A percentile compares a stretch with the other conserved stretches of the same genome.
Conservation (phyloP, 164 flowering plant genomes). For the Annona squamosa region DNA sequence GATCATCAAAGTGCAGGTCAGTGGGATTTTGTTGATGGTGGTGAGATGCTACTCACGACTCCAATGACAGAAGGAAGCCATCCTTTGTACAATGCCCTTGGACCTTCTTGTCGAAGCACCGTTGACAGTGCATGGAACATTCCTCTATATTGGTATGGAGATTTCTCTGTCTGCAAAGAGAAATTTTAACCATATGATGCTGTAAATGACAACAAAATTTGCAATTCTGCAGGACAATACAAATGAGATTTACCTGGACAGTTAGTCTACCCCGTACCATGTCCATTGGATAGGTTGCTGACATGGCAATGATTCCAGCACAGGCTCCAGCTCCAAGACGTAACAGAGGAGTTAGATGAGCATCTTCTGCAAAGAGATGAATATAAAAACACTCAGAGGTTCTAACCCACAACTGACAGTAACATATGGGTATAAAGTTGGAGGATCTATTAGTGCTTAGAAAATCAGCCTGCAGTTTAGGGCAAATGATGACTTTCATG, state of each 20-base stretch:
- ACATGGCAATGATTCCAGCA: slow-evolving; percentile 99
- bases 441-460: neutral
- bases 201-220: too few relatives aligned
- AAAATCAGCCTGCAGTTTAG: too few relatives aligned
- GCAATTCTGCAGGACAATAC: too few relatives aligned
- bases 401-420: neutral
- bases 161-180: slow-evolving; percentile 67
- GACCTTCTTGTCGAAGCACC: slow-evolving; percentile 81
- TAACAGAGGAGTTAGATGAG: slow-evolving; percentile 74
- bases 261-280: slow-evolving; percentile 94
- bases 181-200: neutral
- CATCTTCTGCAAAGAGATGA: slow-evolving; percentile 56
- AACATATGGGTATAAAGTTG: neutral
- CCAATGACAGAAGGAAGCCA: slow-evolving; percentile 99
- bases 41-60: slow-evolving; percentile 61
- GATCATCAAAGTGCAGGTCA: neutral
- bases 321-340: slow-evolving; percentile 98
- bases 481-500: too few relatives aligned
- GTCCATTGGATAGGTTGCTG: slow-evolving; percentile 98
- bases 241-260: slow-evolving; percentile 62
- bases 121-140: slow-evolving; percentile 79
- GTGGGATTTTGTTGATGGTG: slow-evolving; percentile 7
- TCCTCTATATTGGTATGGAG: slow-evolving; percentile 88
- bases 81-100: slow-evolving; percentile 86
- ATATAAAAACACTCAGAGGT: neutral